These are phyloP conservation scores for Heterotrichella gracilis DNA, from an alignment of 352 stramenopile genomes.

Conservation along the genomic window DNA sequence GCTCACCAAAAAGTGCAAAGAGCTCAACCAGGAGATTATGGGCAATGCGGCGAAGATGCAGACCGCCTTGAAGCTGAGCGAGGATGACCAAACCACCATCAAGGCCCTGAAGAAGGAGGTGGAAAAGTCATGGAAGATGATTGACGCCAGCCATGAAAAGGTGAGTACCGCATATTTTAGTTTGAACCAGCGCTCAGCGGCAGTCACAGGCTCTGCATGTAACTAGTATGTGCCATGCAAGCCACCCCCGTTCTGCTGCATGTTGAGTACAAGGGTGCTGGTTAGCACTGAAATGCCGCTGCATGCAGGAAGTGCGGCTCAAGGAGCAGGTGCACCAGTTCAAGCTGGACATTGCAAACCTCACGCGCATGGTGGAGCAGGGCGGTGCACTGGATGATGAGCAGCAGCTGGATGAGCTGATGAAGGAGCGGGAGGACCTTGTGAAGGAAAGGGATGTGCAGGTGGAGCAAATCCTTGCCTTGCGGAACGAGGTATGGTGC, in stretches of 20 bases:
- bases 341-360: conserved; percentile 67
- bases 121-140: conserved; percentile 63
- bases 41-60: conserved; percentile 75
- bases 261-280: too few species aligned
- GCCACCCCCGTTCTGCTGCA: too few species aligned
- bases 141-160: conserved; percentile 66
- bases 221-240: too few species aligned
- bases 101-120: conserved; percentile 67
- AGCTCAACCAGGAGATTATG: conserved; percentile 67
- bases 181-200: too few species aligned
- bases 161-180: conserved; percentile 29
- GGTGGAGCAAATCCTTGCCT: too few species aligned
- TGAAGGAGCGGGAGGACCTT: conserved; percentile 46
- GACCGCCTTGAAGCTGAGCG: conserved; percentile 56
- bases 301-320: too few species aligned
- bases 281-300: too few species aligned
- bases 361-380: conserved; percentile 68
- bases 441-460: conserved; percentile 38
- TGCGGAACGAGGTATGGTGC: too few species aligned
- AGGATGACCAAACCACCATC: conserved; percentile 63
- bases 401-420: conserved; percentile 52
- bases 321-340: conserved; percentile 69
- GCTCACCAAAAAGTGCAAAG: conserved; percentile 63
- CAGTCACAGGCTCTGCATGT: too few species aligned
- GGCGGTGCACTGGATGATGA: conserved; percentile 45